Conservation (phyloP, 305 asterid species). For the Withania somnifera region DNA sequence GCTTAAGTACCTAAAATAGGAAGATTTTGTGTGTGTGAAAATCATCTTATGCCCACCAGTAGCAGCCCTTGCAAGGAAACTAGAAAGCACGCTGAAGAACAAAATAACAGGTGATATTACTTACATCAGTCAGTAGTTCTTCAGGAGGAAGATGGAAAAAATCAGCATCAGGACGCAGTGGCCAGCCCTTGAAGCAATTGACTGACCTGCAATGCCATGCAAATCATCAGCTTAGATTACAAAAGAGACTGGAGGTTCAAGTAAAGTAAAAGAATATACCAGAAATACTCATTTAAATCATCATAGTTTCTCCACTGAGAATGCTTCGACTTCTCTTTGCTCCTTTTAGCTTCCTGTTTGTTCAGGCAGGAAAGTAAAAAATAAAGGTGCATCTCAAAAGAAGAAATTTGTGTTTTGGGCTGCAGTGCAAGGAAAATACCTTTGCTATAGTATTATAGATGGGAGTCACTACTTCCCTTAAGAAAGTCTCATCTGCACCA, state of each 20-base stretch:
- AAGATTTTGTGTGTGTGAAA: neutral
- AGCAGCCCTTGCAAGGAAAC: neutral
- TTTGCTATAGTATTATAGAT: constrained; percentile 62
- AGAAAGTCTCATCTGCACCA: constrained; percentile 86
- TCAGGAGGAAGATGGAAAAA: constrained; percentile 62
- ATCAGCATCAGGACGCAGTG: constrained; percentile 97
- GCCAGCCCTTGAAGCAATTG: constrained; percentile 93
- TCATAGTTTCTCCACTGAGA: constrained; percentile 94
- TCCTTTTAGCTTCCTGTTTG: constrained; percentile 68
- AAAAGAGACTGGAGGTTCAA: neutral
- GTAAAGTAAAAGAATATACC: constrained; percentile 29
- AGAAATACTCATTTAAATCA: constrained; percentile 91
- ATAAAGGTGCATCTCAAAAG: neutral
- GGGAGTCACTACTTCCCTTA: constrained; percentile 82
- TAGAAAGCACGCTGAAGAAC: neutral
- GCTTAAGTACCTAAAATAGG: neutral
- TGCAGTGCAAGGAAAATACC: constrained; percentile 24
- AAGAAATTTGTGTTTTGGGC: neutral
- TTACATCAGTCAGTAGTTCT: constrained; percentile 36
- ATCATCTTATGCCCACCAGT: neutral
- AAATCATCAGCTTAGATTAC: constrained; percentile 10
- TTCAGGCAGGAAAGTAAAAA: constrained; percentile 10
- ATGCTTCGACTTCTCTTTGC: constrained; percentile 68
- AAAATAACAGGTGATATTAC: neutral
- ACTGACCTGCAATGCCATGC: constrained; percentile 62